Percentiles rank a stretch among this genome's conserved stretches.
These are phyloP conservation scores for Cicer cuneatum DNA, from an alignment of 306 rosid genomes.

Conservation along the genomic window DNA sequence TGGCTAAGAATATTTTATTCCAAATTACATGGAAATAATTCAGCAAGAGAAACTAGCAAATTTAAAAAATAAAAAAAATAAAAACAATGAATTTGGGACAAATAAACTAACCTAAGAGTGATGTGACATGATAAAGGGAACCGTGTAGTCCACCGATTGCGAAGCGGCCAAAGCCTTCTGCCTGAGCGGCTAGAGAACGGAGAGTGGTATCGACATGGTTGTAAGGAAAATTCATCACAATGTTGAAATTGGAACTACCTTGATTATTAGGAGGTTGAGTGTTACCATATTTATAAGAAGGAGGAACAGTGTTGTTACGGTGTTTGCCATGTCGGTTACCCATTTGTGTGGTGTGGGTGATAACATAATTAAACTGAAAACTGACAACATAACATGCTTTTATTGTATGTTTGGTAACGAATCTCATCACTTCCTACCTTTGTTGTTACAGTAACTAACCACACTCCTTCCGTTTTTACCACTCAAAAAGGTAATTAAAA, in stretches of 20 bases:
- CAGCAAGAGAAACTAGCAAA: neutral
- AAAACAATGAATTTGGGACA: neutral
- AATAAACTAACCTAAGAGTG: conserved; percentile 63
- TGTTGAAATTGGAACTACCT: conserved; percentile 5
- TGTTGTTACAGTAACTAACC: neutral
- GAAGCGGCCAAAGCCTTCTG: conserved; percentile 86
- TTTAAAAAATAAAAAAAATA: neutral
- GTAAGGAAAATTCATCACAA: conserved; percentile 61
- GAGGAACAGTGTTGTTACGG: conserved; percentile 40
- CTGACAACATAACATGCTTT: too few relatives aligned
- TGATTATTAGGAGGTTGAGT: conserved; percentile 14
- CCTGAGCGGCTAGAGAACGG: conserved; percentile 79
- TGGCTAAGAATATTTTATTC: too few relatives aligned
- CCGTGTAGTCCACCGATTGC: conserved; percentile 94
- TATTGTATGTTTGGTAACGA: too few relatives aligned
- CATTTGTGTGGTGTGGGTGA: conserved; percentile 48
- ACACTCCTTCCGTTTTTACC: neutral
- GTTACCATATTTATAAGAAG: conserved; percentile 45
- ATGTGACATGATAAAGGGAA: conserved; percentile 67
- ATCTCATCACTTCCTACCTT: too few relatives aligned
- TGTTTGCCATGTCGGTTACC: conserved; percentile 63
- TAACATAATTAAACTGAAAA: too few relatives aligned
- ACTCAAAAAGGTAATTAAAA: too few relatives aligned
- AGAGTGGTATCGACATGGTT: conserved; percentile 65
- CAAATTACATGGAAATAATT: too few relatives aligned